Percentiles rank a stretch among this genome's conserved stretches.
These are phyloP conservation scores for Hypomyces perniciosus DNA, from an alignment of 2,329 filamentous ascomycete genomes.

Conservation along the genomic window DNA sequence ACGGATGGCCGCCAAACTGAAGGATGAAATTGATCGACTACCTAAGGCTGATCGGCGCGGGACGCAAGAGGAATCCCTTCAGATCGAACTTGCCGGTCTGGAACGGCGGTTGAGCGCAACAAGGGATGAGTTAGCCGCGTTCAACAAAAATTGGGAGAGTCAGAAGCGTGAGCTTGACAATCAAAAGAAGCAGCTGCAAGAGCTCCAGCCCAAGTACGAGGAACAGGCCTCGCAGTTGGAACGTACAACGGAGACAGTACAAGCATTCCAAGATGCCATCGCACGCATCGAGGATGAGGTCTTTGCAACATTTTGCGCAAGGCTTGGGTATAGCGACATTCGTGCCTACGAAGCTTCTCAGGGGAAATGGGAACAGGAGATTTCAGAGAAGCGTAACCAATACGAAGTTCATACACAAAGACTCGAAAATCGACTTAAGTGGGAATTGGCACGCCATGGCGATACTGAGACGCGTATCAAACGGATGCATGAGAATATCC, in stretches of 20 bases:
- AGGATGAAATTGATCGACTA: conserved; percentile 71
- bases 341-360: conserved; percentile 92
- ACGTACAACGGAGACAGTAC: conserved; percentile 43
- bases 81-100: conserved; percentile 71
- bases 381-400: conserved; percentile 75
- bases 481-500: conserved; percentile 58
- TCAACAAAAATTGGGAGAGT: conserved; percentile 77
- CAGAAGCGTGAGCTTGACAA: conserved; percentile 77
- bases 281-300: conserved; percentile 81
- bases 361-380: conserved; percentile 85
- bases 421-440: conserved; percentile 56
- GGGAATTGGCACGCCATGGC: conserved; percentile 46
- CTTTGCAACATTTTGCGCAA: conserved; percentile 77
- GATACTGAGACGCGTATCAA: conserved; percentile 64
- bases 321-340: conserved; percentile 82
- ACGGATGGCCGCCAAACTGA: conserved; percentile 66
- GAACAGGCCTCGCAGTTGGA: conserved; percentile 66
- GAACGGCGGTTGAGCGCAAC: conserved; percentile 68
- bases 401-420: conserved; percentile 80
- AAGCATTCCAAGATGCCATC: conserved; percentile 57
- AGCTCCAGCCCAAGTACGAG: conserved; percentile 70
- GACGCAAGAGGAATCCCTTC: conserved; percentile 71
- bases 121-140: conserved; percentile 68
- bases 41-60: conserved; percentile 72
- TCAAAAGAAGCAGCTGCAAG: conserved; percentile 64